These are phyloP conservation scores for Garcileccinum viscosum DNA, from an alignment of 1,284 basidiomycete genomes.

Conservation along the genomic window DNA sequence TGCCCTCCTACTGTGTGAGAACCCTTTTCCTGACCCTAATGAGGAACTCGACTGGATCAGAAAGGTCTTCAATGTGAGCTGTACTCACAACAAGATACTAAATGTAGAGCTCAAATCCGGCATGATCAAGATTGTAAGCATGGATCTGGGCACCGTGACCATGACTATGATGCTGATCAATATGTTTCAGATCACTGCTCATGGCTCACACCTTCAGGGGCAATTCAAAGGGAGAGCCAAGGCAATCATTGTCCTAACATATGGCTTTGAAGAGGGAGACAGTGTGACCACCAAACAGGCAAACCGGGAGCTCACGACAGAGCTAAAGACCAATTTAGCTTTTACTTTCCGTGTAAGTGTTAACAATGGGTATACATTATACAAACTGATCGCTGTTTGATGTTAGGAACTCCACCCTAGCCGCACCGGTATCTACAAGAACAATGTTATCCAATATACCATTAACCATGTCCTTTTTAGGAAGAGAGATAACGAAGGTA, in stretches of 20 bases:
- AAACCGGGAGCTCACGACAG: not conserved
- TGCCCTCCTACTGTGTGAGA: not conserved
- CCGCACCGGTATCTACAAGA: not conserved
- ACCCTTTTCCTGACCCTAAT: not conserved
- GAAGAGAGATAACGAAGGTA: not conserved
- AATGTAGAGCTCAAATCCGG: not conserved
- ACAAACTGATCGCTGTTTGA: not conserved
- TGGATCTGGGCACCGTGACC: not conserved
- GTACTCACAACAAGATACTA: not conserved
- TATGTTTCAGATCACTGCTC: not conserved
- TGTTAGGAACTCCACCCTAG: not conserved
- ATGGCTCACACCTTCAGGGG: not conserved
- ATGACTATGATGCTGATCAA: not conserved
- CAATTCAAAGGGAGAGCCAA: not conserved
- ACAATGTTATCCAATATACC: not conserved
- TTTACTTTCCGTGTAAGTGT: not conserved
- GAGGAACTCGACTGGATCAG: not conserved
- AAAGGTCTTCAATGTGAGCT: not conserved
- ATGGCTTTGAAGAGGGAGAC: not conserved
- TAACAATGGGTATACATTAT: not conserved
- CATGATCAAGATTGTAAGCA: not conserved
- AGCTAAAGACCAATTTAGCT: not conserved
- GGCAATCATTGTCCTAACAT: not conserved
- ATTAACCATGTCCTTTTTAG: not conserved
- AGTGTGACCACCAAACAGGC: not conserved